Evolutionary conservation across 306 rosid genomes (phyloP).

Genomic region (Fagus crenata): DNA sequence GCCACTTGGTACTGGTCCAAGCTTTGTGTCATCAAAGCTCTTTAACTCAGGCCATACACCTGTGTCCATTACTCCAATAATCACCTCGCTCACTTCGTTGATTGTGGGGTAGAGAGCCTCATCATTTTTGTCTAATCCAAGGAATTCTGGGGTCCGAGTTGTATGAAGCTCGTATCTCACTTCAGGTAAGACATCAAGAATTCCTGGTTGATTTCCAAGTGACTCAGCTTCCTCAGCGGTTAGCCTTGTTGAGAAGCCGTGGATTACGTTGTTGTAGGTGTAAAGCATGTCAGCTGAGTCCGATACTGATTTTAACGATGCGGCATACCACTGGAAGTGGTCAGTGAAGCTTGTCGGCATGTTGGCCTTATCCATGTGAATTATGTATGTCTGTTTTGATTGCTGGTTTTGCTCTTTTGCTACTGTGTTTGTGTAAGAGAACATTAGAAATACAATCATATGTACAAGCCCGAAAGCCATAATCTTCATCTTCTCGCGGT

Average conservation of each 20-base stretch:
- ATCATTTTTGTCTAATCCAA: conserved; percentile 51
- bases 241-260: conserved; percentile 85
- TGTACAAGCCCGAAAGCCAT: conserved; percentile 38
- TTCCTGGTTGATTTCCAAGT: conserved; percentile 58
- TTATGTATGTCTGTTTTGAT: conserved; percentile 59
- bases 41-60: conserved; percentile 88
- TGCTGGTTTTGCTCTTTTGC: conserved; percentile 46
- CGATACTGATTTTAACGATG: conserved; percentile 71
- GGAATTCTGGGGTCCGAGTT: conserved; percentile 84
- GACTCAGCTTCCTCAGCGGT: conserved; percentile 63
- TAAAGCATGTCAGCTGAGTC: conserved; percentile 72
- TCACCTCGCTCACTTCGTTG: conserved; percentile 45
- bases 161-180: conserved; percentile 77
- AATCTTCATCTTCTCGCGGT: conserved; percentile 40
- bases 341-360: conserved; percentile 68
- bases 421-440: conserved; percentile 22
- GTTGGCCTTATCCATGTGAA: conserved; percentile 76
- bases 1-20: conserved; percentile 54
- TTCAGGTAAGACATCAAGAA: conserved; percentile 65
- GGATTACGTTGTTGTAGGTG: conserved; percentile 63
- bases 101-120: conserved; percentile 26
- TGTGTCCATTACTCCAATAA: conserved; percentile 75
- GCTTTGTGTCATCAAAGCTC: conserved; percentile 66
- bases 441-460: conserved; percentile 41
- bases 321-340: conserved; percentile 65